Evolutionary conservation across 2,329 filamentous ascomycete species (phyloP), one percentile per base, ranked within the genome.

Genomic region (Cercospora janseana): DNA sequence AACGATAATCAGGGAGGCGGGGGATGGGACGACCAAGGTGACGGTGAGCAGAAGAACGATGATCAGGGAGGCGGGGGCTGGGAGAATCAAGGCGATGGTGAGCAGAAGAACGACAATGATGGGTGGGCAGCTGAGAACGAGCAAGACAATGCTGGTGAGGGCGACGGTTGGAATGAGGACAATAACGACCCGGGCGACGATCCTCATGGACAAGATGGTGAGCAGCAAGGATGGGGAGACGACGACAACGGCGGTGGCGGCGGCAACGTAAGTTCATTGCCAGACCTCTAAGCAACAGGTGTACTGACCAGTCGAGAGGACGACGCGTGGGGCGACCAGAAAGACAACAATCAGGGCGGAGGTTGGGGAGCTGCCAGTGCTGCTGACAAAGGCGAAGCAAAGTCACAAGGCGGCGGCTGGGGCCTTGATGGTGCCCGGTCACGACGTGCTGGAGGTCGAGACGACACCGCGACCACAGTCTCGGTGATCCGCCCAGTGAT

Each of bases 61-160:
- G 40, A 52, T 4, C 21, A 35, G 21, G 31, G 24, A 18, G 16
- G 34, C 12, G 35, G 43, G 8, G 46, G 13, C 12, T 56, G 49
- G 43, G n/a, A n/a, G n/a, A n/a, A n/a, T n/a, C 26, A 9, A 31
- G 26, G 40, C 4, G 15, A 69, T 37, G 65, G 62, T 8, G 53
- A 60, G 13, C 37, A 55, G 16, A 63, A 69, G 41, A 31, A 13
- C 41, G 46, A 32, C 38, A 43, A 54, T 24, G 21, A 29, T n/a
- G 23, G 35, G 35, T 28, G 24, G 28, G 32, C 13, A 18, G 31
- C 40, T 27, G 32, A 32, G 23, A 44, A 47, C 18, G 34, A 52
- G 15, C 15, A 43, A 10, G 13, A 21, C 27, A 51, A 57, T 16
- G 52, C 29, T 5, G 52, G 51, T 7, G 41, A 56, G 35, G 40